Percentiles rank a stretch among this genome's conserved stretches.
phyloP scores from a whole-genome alignment of 2,329 filamentous ascomycete species.

The Penicillium sp. region DNA sequence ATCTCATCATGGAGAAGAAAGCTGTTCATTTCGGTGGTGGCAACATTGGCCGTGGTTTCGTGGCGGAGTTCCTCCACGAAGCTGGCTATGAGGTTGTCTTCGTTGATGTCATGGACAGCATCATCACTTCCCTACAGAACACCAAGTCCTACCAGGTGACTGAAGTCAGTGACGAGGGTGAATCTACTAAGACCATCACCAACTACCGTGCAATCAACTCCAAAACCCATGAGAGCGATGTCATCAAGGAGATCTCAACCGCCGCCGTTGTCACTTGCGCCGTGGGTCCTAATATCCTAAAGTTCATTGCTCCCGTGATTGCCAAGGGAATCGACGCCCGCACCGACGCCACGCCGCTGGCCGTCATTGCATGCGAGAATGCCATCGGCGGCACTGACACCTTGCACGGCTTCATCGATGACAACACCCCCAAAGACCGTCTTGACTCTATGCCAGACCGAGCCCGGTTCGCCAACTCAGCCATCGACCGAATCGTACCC shows the following conservation, averaged over 20 bases:
- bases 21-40: conserved; percentile 84
- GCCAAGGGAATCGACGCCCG: conserved; percentile 88
- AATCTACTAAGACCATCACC: conserved; percentile 76
- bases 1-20: conserved; percentile 54
- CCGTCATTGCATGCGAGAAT: conserved; percentile 98
- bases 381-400: conserved; percentile 92
- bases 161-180: conserved; percentile 83
- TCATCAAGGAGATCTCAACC: conserved; percentile 79
- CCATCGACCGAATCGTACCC: conserved; percentile 96
- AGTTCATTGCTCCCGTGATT: conserved; percentile 93
- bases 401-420: conserved; percentile 76
- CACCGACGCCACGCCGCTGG: conserved; percentile 64
- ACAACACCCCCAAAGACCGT: conserved; percentile 68
- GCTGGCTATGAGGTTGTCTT: conserved; percentile 96
- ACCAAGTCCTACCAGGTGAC: conserved; percentile 83
- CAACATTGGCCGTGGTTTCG: conserved; percentile 84
- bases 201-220: conserved; percentile 98
- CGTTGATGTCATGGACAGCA: conserved; percentile 81
- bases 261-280: conserved; percentile 95
- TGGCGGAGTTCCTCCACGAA: conserved; percentile 88
- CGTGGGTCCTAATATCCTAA: conserved; percentile 92
- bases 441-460: conserved; percentile 68
- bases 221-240: conserved; percentile 74
- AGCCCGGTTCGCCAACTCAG: conserved; percentile 92
- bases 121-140: conserved; percentile 77